Percentiles rank a stretch among this genome's conserved stretches.
These are phyloP conservation scores for Sporothrix brunneoviolacea DNA, from an alignment of 2,329 filamentous ascomycete species.

Conservation along the genomic window DNA sequence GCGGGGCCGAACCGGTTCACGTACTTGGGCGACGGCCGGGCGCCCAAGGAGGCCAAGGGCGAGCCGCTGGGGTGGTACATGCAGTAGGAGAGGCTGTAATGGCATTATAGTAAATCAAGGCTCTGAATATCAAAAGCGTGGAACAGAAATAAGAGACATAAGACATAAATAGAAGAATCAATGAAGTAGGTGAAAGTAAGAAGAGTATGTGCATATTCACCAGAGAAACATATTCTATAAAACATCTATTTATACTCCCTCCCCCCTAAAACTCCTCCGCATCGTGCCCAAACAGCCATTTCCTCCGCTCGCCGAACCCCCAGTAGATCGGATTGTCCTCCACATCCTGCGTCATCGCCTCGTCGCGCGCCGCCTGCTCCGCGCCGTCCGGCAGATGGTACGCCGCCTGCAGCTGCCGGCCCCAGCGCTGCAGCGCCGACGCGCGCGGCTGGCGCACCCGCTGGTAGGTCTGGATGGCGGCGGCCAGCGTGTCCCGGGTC, in stretches of 20 bases:
- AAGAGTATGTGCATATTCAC: too few species aligned
- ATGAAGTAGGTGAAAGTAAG: too few species aligned
- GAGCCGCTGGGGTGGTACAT: conserved; percentile 8
- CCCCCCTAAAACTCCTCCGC: conserved; percentile 14
- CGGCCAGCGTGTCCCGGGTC: background rate
- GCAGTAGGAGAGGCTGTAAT: background rate
- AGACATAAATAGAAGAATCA: too few species aligned
- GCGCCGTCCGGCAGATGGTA: conserved; percentile 21
- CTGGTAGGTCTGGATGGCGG: conserved; percentile 13
- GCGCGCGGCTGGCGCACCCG: conserved; percentile 18
- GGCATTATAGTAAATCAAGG: too few species aligned
- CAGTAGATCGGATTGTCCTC: conserved; percentile 21
- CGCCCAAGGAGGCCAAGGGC: conserved; percentile 8
- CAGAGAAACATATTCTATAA: too few species aligned
- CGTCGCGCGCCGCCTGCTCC: conserved; percentile 18
- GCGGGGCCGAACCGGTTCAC: conserved; percentile 6
- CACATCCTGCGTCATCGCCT: conserved; percentile 13
- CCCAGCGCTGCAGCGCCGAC: conserved; percentile 17
- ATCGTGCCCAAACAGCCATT: conserved; percentile 27
- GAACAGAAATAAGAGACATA: too few species aligned
- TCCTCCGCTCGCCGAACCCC: conserved; percentile 25
- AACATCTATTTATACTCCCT: too few species aligned
- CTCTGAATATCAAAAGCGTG: too few species aligned
- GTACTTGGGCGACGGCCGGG: conserved; percentile 6
- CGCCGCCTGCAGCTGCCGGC: conserved; percentile 20